Base-by-base conservation (phyloP, 768 basidiomycete species). In the Rhizopogon roseolus region DNA sequence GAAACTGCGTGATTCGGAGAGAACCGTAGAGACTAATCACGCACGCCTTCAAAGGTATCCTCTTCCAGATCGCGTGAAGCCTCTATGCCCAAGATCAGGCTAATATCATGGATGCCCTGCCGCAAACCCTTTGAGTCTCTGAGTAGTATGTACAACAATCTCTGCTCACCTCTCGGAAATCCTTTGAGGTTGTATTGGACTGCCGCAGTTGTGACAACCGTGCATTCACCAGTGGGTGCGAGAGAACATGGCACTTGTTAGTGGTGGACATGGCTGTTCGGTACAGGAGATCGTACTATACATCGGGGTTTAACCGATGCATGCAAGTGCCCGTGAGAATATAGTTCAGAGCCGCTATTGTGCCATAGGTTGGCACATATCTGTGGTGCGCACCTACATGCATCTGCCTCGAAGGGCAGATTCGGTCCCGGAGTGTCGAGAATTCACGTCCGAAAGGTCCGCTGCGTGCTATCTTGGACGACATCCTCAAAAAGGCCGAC, bases 1-100 rank as follows among this genome's bases (percentile, higher is more conserved):
- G 39, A 49, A 41, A 34, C 44, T 32, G 25, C 55, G 48, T 56
- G 14, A 52, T 50, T 16, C 39, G 32, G 49, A n/a, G n/a, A 5
- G 56, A 36, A 25, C 17, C 48, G 11, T 39, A 16, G 29, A 27
- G 29, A 27, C 22, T 38, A 28, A 38, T 14, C 17, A 65, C 84
- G 59, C 69, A 92, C 91, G 36, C 84, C 88, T 42, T 78, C 62
- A 60, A 91, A 85, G 0, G 73, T 64, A 42, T 77, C 76, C 61
- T 86, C 76, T 63, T 86, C 81, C 1, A 95, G 74, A 48, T 76
- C 75, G 19, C 85, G 78, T 16, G 82, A 84, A 2, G 93, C 90
- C 66, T 95, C 93, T 50, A 92, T 81, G n/a, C 87, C 93, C 29
- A 96, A 67, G 48, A 93, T 77, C 49, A 86, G 67, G 58, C 88